Evolutionary conservation across 208 protist species (phyloP).

Genomic region (Crithidia mellificae): DNA sequence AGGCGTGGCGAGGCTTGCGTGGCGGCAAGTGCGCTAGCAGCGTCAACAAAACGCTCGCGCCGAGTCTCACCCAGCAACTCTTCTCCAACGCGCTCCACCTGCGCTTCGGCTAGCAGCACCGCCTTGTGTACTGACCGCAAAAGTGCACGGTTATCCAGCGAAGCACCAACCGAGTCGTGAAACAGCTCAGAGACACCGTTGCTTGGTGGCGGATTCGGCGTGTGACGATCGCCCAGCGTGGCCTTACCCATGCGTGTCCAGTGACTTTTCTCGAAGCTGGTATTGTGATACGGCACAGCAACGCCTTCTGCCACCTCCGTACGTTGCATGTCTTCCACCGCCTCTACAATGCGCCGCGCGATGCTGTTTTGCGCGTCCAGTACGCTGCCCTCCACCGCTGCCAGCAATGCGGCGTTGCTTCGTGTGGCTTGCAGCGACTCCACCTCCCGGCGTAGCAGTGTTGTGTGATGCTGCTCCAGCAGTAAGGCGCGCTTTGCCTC

Average conservation of each 20-base stretch:
- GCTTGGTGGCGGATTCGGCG: not conserved
- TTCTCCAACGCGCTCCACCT: constrained; percentile 38
- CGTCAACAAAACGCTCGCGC: not conserved
- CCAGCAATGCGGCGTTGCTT: constrained; percentile 4
- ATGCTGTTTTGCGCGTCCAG: constrained; percentile 4
- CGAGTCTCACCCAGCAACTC: not conserved
- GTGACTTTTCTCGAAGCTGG: not conserved
- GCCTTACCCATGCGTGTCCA: not conserved
- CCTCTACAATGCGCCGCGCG: constrained; percentile 5
- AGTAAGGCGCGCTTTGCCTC: not conserved
- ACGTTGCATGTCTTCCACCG: constrained; percentile 9
- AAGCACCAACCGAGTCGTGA: no score
- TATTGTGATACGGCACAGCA: not conserved
- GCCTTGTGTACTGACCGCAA: constrained; percentile 44
- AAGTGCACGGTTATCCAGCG: constrained; percentile 30
- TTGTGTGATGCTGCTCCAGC: constrained; percentile 9
- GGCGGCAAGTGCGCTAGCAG: not conserved
- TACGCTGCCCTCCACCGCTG: not conserved
- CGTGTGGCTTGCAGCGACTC: constrained; percentile 12
- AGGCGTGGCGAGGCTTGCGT: not conserved
- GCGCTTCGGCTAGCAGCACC: constrained; percentile 54
- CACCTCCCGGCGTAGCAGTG: constrained; percentile 15
- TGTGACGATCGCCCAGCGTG: not conserved
- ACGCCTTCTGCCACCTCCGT: not conserved
- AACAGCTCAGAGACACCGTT: not conserved